A percentile compares a stretch with the other conserved stretches of the same genome.
These are phyloP conservation scores for Colletotrichum spaethianum DNA, from an alignment of 2,329 filamentous ascomycete genomes.

Conservation along the genomic window DNA sequence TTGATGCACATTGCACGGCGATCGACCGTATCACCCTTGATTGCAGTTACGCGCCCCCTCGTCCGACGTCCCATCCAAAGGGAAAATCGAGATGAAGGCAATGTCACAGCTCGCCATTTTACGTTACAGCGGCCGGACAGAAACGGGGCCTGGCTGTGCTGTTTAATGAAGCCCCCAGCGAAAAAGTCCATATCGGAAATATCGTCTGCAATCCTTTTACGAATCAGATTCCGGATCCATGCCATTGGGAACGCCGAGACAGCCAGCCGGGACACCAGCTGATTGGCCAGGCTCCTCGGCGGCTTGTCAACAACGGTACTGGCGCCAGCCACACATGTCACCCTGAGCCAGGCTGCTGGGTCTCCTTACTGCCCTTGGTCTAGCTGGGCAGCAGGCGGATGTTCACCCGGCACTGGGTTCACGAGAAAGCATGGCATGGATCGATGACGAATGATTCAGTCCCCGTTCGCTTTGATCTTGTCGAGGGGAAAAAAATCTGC, in stretches of 20 bases:
- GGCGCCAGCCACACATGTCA: constrained; percentile 27
- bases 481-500: background rate
- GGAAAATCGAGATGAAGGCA: background rate
- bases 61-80: background rate
- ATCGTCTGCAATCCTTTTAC: constrained; percentile 28
- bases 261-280: constrained; percentile 16
- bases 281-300: constrained; percentile 17
- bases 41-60: background rate
- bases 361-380: constrained; percentile 7
- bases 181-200: constrained; percentile 37
- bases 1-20: constrained; percentile 8
- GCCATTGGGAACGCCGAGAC: constrained; percentile 37
- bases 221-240: constrained; percentile 39
- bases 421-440: constrained; percentile 1
- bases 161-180: constrained; percentile 21
- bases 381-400: background rate
- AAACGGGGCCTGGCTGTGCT: background rate
- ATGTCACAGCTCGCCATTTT: constrained; percentile 5
- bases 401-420: background rate
- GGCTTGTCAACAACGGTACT: constrained; percentile 27
- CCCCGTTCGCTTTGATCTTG: background rate
- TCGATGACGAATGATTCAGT: background rate
- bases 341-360: constrained; percentile 32
- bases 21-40: constrained; percentile 16
- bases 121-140: constrained; percentile 16